Percentiles rank a stretch among this genome's conserved stretches.
These are phyloP conservation scores for Apophysomyces elegans DNA, from an alignment of 371 early-diverging fungal genomes.

Conservation along the genomic window DNA sequence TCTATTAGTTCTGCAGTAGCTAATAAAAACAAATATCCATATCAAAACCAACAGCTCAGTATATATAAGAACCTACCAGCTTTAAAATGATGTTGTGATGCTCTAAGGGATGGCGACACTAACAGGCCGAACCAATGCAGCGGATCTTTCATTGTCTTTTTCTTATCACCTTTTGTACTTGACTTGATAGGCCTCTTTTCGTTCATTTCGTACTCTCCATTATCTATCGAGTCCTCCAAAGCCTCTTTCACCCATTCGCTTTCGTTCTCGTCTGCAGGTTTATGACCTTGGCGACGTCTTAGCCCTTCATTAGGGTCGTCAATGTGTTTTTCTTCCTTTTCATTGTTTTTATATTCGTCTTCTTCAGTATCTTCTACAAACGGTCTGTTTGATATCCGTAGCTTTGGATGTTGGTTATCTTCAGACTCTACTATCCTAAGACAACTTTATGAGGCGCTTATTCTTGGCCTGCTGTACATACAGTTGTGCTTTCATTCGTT, in stretches of 20 bases:
- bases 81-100: constrained; percentile 56
- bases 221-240: constrained; percentile 16
- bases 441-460: neutral
- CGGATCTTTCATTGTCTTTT: constrained; percentile 46
- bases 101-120: constrained; percentile 60
- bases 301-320: constrained; percentile 17
- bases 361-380: constrained; percentile 14
- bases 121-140: constrained; percentile 71
- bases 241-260: constrained; percentile 30
- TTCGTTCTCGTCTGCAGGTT: constrained; percentile 16
- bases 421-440: neutral
- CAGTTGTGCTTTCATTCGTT: constrained; percentile 54
- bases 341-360: constrained; percentile 20
- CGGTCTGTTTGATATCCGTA: constrained; percentile 1
- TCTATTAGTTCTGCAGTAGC: constrained; percentile 32
- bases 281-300: constrained; percentile 3
- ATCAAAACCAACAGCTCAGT: neutral
- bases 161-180: constrained; percentile 11
- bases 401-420: constrained; percentile 8
- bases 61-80: constrained; percentile 28
- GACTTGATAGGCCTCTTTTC: constrained; percentile 18
- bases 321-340: constrained; percentile 17
- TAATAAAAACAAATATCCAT: constrained; percentile 6
- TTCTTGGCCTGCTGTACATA: constrained; percentile 36
- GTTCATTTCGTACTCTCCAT: constrained; percentile 22